Evolutionary conservation across 352 stramenopile species (phyloP).

Genomic region (Pythium aquatile): DNA sequence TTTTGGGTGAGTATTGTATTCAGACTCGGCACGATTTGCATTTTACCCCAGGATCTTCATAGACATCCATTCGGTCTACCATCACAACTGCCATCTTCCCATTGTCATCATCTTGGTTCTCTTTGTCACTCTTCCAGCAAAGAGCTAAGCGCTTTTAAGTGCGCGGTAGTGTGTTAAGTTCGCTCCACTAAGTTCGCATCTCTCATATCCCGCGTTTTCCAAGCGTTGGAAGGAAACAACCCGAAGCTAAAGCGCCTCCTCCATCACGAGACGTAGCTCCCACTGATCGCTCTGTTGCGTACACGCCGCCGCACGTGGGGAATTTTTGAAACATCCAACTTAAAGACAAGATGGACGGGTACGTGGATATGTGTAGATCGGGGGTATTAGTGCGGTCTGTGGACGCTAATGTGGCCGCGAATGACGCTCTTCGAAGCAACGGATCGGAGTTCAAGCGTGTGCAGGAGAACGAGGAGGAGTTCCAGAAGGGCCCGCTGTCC

Average conservation of each 20-base stretch:
- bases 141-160: background rate
- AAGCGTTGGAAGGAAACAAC: slow-evolving; percentile 8
- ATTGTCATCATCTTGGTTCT: background rate
- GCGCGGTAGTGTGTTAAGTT: background rate
- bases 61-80: slow-evolving; percentile 1
- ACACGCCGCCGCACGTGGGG: background rate
- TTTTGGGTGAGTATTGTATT: slow-evolving; percentile 29
- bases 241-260: background rate
- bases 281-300: background rate
- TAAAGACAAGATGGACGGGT: slow-evolving; percentile 5
- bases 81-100: background rate
- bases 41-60: slow-evolving; percentile 3
- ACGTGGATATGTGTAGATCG: background rate
- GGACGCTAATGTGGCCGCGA: background rate
- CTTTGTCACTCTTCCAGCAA: background rate
- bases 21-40: slow-evolving; percentile 6
- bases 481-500: slow-evolving; percentile 96
- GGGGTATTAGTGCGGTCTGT: background rate
- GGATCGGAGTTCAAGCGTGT: slow-evolving; percentile 79
- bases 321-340: slow-evolving; percentile 1
- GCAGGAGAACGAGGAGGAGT: slow-evolving; percentile 91
- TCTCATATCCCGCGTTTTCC: slow-evolving; percentile 1
- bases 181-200: background rate
- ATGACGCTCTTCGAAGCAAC: slow-evolving; percentile 16
- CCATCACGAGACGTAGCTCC: background rate